phyloP scores from a whole-genome alignment of 1,139 yeast species.

The Maudiozyma humilis region DNA sequence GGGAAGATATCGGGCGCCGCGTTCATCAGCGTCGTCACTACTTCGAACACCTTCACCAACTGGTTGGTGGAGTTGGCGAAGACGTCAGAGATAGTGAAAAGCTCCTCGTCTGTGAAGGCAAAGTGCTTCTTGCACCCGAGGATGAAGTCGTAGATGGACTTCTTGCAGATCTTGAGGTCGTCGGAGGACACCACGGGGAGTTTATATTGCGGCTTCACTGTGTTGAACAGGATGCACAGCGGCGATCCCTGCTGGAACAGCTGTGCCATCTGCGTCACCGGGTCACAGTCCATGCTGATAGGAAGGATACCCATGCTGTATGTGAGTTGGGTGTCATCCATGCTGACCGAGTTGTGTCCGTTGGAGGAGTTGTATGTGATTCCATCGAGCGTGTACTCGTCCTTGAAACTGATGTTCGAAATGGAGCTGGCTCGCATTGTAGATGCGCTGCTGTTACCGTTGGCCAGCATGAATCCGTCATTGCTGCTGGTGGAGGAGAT shows the following conservation, averaged over 20 bases:
- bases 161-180: slow-evolving; percentile 78
- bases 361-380: slow-evolving; percentile 19
- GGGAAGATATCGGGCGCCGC: slow-evolving; percentile 39
- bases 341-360: slow-evolving; percentile 28
- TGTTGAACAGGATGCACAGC: slow-evolving; percentile 72
- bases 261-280: slow-evolving; percentile 86
- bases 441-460: slow-evolving; percentile 1
- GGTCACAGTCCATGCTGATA: slow-evolving; percentile 69
- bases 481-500: slow-evolving; percentile 16
- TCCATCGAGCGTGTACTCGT: slow-evolving; percentile 21
- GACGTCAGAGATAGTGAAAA: slow-evolving; percentile 86
- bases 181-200: slow-evolving; percentile 56
- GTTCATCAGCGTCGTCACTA: slow-evolving; percentile 57
- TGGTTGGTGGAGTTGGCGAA: slow-evolving; percentile 78
- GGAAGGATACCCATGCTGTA: slow-evolving; percentile 73
- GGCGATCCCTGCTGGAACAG: slow-evolving; percentile 91
- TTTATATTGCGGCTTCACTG: slow-evolving; percentile 36
- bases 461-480: slow-evolving; percentile 8
- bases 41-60: slow-evolving; percentile 60
- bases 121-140: slow-evolving; percentile 77
- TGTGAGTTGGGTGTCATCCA: slow-evolving; percentile 36
- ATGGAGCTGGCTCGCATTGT: slow-evolving; percentile 21
- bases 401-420: slow-evolving; percentile 21
- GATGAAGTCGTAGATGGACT: slow-evolving; percentile 82
- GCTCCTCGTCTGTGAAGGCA: slow-evolving; percentile 66